phyloP scores from a whole-genome alignment of 805 yeast genomes.

The Nakazawaea holstii region DNA sequence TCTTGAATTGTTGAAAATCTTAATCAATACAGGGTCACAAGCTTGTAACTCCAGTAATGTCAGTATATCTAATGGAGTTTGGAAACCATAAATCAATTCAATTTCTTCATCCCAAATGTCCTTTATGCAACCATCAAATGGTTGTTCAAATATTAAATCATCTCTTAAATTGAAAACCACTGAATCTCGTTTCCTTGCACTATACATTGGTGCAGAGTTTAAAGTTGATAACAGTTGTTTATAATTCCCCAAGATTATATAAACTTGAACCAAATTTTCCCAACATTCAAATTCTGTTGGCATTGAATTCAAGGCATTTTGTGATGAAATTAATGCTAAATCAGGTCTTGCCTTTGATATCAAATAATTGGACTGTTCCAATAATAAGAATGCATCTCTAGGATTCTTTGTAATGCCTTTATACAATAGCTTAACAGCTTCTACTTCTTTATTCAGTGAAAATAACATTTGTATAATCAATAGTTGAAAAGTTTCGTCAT shows the following conservation, averaged over 20 bases:
- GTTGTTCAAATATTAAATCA: constrained; percentile 41
- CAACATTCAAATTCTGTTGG: constrained; percentile 76
- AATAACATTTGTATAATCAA: constrained; percentile 38
- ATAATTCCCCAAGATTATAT: constrained; percentile 50
- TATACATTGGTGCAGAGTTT: constrained; percentile 72
- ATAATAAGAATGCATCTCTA: constrained; percentile 52
- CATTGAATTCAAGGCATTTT: constrained; percentile 55
- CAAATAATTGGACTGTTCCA: constrained; percentile 61
- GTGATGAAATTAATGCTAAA: constrained; percentile 55
- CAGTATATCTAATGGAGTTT: constrained; percentile 28
- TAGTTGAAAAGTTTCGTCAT: constrained; percentile 19
- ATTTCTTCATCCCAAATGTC: constrained; percentile 38
- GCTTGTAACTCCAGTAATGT: constrained; percentile 29
- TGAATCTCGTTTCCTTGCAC: constrained; percentile 38
- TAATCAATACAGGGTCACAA: constrained; percentile 41
- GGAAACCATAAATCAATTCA: constrained; percentile 28
- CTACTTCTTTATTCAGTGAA: constrained; percentile 36
- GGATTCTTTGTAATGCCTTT: constrained; percentile 34
- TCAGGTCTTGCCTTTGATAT: constrained; percentile 46
- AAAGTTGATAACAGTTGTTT: constrained; percentile 58
- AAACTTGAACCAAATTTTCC: constrained; percentile 57
- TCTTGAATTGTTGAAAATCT: constrained; percentile 43
- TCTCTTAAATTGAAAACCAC: constrained; percentile 38
- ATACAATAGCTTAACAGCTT: constrained; percentile 41
- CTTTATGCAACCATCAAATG: constrained; percentile 47